A percentile compares a stretch with the other conserved stretches of the same genome.
phyloP scores from a whole-genome alignment of 441 rosid genomes.

The Adansonia grandidieri region DNA sequence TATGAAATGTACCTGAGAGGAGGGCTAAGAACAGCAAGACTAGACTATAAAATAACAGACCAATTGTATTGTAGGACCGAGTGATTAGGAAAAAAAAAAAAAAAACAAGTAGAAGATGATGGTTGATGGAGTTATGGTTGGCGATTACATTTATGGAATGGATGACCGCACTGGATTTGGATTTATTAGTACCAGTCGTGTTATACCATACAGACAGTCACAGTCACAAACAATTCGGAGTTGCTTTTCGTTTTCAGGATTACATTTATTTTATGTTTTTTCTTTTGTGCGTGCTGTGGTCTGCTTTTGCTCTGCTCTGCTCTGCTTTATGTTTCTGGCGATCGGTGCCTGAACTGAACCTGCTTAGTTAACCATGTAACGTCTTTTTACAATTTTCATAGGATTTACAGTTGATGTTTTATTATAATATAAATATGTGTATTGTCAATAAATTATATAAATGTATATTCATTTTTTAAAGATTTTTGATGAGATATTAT shows the following conservation, averaged over 20 bases:
- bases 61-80: not conserved
- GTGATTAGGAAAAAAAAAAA: not conserved
- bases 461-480: too few relatives aligned
- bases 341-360: not conserved
- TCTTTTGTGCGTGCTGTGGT: not conserved
- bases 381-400: too few relatives aligned
- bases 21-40: not conserved
- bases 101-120: not conserved
- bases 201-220: not conserved
- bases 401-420: not conserved
- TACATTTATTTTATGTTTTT: not conserved
- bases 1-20: conserved; percentile 30
- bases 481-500: too few relatives aligned
- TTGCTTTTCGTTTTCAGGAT: not conserved
- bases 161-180: not conserved
- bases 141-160: not conserved
- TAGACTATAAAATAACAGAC: too few relatives aligned
- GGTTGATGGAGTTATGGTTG: not conserved
- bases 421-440: too few relatives aligned
- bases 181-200: not conserved
- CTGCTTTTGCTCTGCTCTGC: too few relatives aligned
- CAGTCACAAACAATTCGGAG: not conserved
- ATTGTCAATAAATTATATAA: too few relatives aligned
- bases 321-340: not conserved
- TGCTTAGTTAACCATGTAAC: not conserved